Base-by-base conservation (phyloP, 768 basidiomycete genomes). In the Phanerochaete carnosa region DNA sequence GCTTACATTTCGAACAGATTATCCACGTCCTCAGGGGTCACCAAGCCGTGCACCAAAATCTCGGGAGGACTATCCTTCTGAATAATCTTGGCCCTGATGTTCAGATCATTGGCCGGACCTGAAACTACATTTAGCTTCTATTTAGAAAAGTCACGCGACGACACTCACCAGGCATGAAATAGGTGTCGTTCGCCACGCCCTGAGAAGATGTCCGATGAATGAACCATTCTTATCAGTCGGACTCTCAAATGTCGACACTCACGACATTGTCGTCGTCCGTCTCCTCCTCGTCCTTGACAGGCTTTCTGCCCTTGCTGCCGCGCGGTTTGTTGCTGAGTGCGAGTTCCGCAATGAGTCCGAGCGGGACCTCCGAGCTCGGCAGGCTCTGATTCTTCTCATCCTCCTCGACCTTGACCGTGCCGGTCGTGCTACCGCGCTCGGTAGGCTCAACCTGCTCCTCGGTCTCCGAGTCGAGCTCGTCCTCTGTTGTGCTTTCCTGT, bases 1-100 rank as follows among this genome's bases (percentile, higher is more conserved):
- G 80, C 91, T 32, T 65, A 92, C 89, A 94, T 90, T 33, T 90
- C 80, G 65, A 94, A 94, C n/a, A 94, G 73, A 64, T 87, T 87
- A 60, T 92, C 88, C 2, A 93, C 90, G 62, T 94, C 92, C 50
- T 83, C 83, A 0, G 88, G 83, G 0, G 84, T 86, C 35, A 94
- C 89, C 23, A 94, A 74, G 11, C 89, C 89, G 65, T 92, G 91
- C 1, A 91, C 82, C 45, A 94, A 69, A 58, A 94, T 92, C 66
- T 92, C 91, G 0, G 92, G 92, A 0, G 90, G 88, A 64, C 83
- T 88, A 64, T 90, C 88, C 60, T 83, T 86, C 66, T 92, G 90
- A 49, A 92, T 91, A 67, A 92, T 72, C 28, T 80, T 78, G 58
- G 87, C 87, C 9, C 91, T 82, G 54, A 88, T 85, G 19, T 74